A percentile compares a stretch with the other conserved stretches of the same genome.
Evolutionary conservation across 805 yeast species (phyloP).

Genomic region (Brettanomyces naardenensis): DNA sequence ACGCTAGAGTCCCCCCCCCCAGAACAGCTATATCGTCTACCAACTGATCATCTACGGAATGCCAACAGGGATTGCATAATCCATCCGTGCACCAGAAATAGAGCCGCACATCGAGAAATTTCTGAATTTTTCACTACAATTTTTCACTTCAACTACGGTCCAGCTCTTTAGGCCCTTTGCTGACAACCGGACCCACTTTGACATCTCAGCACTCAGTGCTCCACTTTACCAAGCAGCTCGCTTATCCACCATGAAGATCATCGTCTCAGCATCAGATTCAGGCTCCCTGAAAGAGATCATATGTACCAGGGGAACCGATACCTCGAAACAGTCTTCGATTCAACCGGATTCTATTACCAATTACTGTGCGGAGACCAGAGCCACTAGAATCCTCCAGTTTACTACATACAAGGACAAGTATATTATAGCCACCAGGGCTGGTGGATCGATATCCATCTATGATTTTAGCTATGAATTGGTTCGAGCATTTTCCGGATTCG

Average conservation of each 20-base stretch:
- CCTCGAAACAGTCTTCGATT: constrained; percentile 58
- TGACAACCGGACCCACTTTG: no score
- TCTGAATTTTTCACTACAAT: no score
- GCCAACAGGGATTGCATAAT: no score
- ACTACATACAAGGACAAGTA: constrained; percentile 21
- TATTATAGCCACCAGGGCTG: constrained; percentile 34
- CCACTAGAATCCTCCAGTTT: constrained; percentile 28
- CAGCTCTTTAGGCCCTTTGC: no score
- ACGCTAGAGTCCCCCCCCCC: no score
- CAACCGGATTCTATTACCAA: constrained; percentile 51
- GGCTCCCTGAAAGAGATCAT: constrained; percentile 59
- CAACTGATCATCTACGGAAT: no score
- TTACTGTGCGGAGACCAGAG: constrained; percentile 15
- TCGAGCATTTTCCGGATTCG: constrained; percentile 9
- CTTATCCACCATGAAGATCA: constrained; percentile 65
- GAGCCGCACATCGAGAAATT: no score
- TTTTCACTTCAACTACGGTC: no score
- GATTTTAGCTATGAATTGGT: constrained; percentile 20
- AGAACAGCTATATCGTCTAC: no score
- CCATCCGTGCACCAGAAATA: no score
- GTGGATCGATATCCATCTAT: constrained; percentile 36
- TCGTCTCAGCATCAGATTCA: constrained; percentile 59
- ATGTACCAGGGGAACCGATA: constrained; percentile 67
- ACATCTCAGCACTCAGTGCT: no score
- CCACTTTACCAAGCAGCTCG: no score